Percentiles rank a stretch among this genome's conserved stretches.
These are phyloP conservation scores for Rhizopogon salebrosus DNA, from an alignment of 768 basidiomycete species.

Conservation along the genomic window DNA sequence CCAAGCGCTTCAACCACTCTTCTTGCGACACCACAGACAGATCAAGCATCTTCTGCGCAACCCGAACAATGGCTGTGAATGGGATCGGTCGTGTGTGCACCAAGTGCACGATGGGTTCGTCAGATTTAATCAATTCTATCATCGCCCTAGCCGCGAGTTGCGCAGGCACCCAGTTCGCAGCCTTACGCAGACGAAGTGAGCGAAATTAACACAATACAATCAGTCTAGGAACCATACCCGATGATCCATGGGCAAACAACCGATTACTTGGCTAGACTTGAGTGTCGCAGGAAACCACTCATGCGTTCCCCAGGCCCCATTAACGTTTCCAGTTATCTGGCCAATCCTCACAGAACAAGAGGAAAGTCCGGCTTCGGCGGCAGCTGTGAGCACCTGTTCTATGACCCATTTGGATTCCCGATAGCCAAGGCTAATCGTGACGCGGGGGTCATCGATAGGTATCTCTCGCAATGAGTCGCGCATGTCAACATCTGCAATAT, in stretches of 20 bases:
- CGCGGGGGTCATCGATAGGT: constrained; percentile 19
- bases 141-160: not conserved
- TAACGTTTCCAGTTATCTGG: constrained; percentile 26
- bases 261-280: constrained; percentile 19
- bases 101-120: not conserved
- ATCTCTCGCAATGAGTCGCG: constrained; percentile 34
- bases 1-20: not conserved
- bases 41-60: not conserved
- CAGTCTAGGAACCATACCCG: constrained; percentile 23
- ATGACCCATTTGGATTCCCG: not conserved
- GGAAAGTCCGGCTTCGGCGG: constrained; percentile 20
- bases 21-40: not conserved
- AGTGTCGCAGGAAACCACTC: constrained; percentile 30
- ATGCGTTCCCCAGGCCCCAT: constrained; percentile 25
- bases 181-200: not conserved
- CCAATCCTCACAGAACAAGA: constrained; percentile 22
- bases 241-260: constrained; percentile 25
- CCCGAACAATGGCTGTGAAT: not conserved
- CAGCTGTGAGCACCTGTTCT: constrained; percentile 10
- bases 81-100: not conserved
- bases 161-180: not conserved
- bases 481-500: constrained; percentile 32
- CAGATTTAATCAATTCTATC: not conserved
- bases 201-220: not conserved
- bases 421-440: not conserved